phyloP scores from a whole-genome alignment of 2,329 filamentous ascomycete species.

The Curvularia sp. region DNA sequence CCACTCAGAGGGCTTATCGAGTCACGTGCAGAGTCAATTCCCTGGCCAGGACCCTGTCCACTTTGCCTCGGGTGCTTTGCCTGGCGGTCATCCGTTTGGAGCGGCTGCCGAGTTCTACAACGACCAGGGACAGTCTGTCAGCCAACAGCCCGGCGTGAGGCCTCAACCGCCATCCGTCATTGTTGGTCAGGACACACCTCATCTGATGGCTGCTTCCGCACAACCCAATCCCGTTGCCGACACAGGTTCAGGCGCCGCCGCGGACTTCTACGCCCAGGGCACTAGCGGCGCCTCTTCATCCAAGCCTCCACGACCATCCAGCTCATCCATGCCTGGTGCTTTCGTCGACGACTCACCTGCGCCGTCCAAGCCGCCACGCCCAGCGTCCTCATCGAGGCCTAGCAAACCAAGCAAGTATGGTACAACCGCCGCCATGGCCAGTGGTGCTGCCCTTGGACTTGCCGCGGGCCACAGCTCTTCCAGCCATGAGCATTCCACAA shows the following conservation, averaged over 20 bases:
- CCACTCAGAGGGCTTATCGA: constrained; percentile 43
- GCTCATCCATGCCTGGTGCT: constrained; percentile 45
- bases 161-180: constrained; percentile 61
- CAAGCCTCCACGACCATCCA: constrained; percentile 46
- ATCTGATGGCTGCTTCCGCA: constrained; percentile 62
- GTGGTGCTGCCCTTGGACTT: constrained; percentile 54
- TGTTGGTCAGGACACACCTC: constrained; percentile 60
- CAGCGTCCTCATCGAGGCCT: constrained; percentile 33
- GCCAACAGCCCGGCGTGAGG: constrained; percentile 65
- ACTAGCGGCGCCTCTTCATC: constrained; percentile 30
- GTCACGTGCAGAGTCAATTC: constrained; percentile 64
- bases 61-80: constrained; percentile 56
- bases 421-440: constrained; percentile 46
- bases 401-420: constrained; percentile 44
- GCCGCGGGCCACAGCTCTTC: constrained; percentile 47
- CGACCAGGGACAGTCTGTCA: constrained; percentile 67
- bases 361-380: constrained; percentile 45
- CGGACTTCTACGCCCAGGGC: constrained; percentile 60
- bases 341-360: constrained; percentile 43
- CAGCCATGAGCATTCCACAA: constrained; percentile 35
- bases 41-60: constrained; percentile 62
- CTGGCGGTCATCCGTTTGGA: constrained; percentile 55
- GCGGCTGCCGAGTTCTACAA: constrained; percentile 68
- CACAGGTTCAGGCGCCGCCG: constrained; percentile 65
- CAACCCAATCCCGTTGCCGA: constrained; percentile 63